A percentile compares a stretch with the other conserved stretches of the same genome.
These are phyloP conservation scores for Ceratobasidium papillatum DNA, from an alignment of 1,284 basidiomycete species.

Conservation along the genomic window DNA sequence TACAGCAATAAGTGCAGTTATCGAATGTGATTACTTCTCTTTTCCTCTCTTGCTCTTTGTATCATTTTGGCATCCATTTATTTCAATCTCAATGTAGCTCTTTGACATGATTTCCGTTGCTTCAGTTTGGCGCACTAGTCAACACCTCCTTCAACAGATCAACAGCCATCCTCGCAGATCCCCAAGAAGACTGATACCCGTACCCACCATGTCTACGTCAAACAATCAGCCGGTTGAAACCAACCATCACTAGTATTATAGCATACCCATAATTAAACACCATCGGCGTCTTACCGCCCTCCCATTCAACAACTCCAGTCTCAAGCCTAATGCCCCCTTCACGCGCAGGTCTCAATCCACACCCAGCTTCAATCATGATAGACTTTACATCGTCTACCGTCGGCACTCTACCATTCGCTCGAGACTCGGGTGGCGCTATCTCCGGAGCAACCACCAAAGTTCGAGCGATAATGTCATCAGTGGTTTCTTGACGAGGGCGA, in stretches of 20 bases:
- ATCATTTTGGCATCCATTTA: too few species aligned
- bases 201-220: constrained; percentile 62
- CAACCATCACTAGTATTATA: constrained; percentile 41
- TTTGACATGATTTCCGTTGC: too few species aligned
- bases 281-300: constrained; percentile 50
- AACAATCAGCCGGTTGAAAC: neutral
- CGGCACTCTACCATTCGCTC: constrained; percentile 55
- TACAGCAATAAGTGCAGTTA: too few species aligned
- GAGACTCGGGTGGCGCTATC: constrained; percentile 64
- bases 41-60: too few species aligned
- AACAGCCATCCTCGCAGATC: constrained; percentile 66
- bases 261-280: constrained; percentile 62
- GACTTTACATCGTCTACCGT: constrained; percentile 70
- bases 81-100: too few species aligned
- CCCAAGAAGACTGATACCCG: constrained; percentile 78
- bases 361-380: constrained; percentile 71
- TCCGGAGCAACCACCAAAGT: constrained; percentile 70
- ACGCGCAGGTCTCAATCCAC: constrained; percentile 60
- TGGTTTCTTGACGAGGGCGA: constrained; percentile 57
- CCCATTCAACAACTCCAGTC: constrained; percentile 49
- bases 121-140: neutral
- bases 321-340: constrained; percentile 60
- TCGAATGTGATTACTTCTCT: too few species aligned
- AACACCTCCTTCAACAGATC: constrained; percentile 56
- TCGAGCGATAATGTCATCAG: constrained; percentile 66